Percentiles rank a stretch among this genome's conserved stretches.
These are phyloP conservation scores for Beauveria australis DNA, from an alignment of 2,329 filamentous ascomycete genomes.

Conservation along the genomic window DNA sequence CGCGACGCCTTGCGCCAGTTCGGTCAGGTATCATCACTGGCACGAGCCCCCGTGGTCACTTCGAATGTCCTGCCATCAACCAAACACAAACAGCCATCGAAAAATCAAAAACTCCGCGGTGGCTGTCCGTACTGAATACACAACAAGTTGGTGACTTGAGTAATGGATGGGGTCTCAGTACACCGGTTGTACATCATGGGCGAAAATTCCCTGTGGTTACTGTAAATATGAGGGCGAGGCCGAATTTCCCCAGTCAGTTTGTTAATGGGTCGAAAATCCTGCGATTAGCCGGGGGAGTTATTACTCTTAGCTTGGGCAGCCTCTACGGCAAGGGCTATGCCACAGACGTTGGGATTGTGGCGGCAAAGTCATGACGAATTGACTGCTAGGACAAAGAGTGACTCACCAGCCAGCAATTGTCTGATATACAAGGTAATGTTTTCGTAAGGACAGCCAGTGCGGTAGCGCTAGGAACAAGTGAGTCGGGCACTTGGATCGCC, in stretches of 20 bases:
- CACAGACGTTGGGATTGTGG: neutral
- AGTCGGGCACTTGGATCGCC: neutral
- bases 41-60: conserved; percentile 6
- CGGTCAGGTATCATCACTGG: conserved; percentile 9
- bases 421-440: too few species aligned
- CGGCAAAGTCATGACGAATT: conserved; percentile 3
- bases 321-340: neutral
- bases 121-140: neutral
- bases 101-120: conserved; percentile 1
- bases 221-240: neutral
- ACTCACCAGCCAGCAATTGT: neutral
- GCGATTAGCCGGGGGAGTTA: neutral
- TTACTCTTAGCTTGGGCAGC: neutral
- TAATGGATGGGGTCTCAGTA: conserved; percentile 6
- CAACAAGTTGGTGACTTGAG: neutral
- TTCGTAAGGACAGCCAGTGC: neutral
- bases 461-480: neutral
- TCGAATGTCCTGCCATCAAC: conserved; percentile 2
- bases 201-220: conserved; percentile 3
- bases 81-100: conserved; percentile 9
- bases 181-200: conserved; percentile 5
- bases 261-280: neutral
- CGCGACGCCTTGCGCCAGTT: conserved; percentile 8
- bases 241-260: neutral
- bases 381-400: neutral